phyloP scores from a whole-genome alignment of 2,329 filamentous ascomycete species.

The Hymenoscyphus fructigenus region DNA sequence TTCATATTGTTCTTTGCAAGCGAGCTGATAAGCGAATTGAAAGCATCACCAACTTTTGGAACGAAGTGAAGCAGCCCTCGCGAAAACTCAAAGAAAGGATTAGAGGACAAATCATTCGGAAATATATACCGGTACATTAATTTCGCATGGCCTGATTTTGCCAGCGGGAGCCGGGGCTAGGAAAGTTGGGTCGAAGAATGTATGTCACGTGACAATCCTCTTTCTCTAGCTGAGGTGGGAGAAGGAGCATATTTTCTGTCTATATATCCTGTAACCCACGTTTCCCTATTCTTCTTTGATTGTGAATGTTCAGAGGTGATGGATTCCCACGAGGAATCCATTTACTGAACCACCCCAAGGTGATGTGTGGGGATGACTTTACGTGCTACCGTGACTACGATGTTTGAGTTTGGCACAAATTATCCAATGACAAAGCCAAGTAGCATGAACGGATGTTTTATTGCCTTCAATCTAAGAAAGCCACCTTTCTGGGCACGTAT shows the following conservation, averaged over 20 bases:
- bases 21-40: slow-evolving; percentile 6
- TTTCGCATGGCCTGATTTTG: no score
- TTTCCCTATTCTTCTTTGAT: no score
- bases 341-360: not conserved
- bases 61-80: not conserved
- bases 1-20: slow-evolving; percentile 31
- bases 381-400: not conserved
- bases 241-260: no score
- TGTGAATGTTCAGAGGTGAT: no score
- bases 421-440: not conserved
- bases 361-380: not conserved
- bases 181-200: no score
- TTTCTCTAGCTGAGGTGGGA: no score
- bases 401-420: not conserved
- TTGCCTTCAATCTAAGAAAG: not conserved
- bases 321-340: no score
- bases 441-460: not conserved
- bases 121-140: not conserved
- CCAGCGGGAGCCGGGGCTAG: no score
- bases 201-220: no score
- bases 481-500: not conserved
- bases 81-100: slow-evolving; percentile 1
- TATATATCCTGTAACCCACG: no score
- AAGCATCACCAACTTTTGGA: not conserved
- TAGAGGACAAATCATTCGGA: not conserved